phyloP scores from a whole-genome alignment of 139 green algal genomes.

The Chlamydomonas sp. region DNA sequence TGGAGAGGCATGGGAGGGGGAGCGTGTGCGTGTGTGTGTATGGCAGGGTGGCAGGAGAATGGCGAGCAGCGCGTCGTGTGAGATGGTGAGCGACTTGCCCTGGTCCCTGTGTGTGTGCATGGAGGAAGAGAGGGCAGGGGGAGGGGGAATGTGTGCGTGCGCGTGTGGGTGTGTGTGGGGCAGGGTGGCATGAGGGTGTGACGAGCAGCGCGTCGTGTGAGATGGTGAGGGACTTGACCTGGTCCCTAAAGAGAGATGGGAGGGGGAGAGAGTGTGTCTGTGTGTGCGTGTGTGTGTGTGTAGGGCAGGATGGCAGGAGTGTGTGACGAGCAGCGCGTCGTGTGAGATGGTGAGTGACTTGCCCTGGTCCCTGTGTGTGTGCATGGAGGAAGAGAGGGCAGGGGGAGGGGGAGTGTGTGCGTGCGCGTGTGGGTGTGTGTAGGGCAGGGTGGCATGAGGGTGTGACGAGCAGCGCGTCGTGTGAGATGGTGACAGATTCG shows the following conservation, averaged over 20 bases:
- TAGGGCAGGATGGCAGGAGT: background rate
- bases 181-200: too few relatives aligned
- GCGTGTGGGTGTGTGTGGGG: background rate
- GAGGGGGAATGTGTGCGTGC: too few relatives aligned
- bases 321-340: conserved; percentile 52
- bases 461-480: background rate
- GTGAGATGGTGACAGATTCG: background rate
- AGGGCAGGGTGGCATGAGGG: background rate
- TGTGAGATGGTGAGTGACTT: conserved; percentile 51
- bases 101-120: background rate
- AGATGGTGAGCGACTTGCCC: background rate
- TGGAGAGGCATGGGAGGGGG: conserved; percentile 1
- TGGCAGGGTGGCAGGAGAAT: background rate
- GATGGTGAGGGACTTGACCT: background rate
- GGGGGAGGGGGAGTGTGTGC: background rate
- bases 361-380: conserved; percentile 22
- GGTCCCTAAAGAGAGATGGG: too few relatives aligned
- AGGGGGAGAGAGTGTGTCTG: too few relatives aligned
- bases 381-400: too few relatives aligned
- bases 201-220: background rate
- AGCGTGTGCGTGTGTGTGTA: background rate
- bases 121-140: too few relatives aligned
- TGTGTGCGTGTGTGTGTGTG: background rate
- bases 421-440: background rate
- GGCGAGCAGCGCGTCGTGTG: background rate